A percentile compares a stretch with the other conserved stretches of the same genome.
phyloP scores from a whole-genome alignment of 2,329 filamentous ascomycete species.

The Curvularia lunata region DNA sequence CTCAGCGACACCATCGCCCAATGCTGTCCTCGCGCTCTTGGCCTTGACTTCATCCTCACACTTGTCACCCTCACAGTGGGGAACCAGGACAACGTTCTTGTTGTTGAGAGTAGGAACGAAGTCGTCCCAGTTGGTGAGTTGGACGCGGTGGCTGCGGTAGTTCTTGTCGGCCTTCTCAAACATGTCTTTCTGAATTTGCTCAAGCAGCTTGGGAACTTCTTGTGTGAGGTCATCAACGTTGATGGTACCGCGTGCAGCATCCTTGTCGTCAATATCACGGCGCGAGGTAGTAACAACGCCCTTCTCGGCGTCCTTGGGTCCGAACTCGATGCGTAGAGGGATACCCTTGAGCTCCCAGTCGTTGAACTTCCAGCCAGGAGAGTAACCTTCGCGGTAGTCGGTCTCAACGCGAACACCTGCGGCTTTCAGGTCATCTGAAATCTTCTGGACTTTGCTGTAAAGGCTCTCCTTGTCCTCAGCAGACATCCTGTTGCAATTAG shows the following conservation, averaged over 20 bases:
- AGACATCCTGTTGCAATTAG: conserved; percentile 45
- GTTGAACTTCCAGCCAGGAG: conserved; percentile 97
- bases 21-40: conserved; percentile 77
- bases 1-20: conserved; percentile 71
- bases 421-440: conserved; percentile 72
- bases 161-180: conserved; percentile 75
- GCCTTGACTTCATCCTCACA: conserved; percentile 98
- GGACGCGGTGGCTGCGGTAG: conserved; percentile 80
- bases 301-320: conserved; percentile 89
- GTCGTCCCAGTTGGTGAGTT: conserved; percentile 84
- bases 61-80: conserved; percentile 80
- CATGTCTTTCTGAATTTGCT: conserved; percentile 87
- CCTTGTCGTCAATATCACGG: conserved; percentile 83
- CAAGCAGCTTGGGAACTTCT: conserved; percentile 79
- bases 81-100: conserved; percentile 92
- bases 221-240: conserved; percentile 74
- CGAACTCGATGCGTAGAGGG: conserved; percentile 91
- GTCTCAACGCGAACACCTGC: conserved; percentile 78
- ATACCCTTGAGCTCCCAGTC: conserved; percentile 98
- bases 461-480: conserved; percentile 80
- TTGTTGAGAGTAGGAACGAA: conserved; percentile 88
- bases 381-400: conserved; percentile 86
- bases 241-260: conserved; percentile 64
- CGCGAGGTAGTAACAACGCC: conserved; percentile 84
- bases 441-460: conserved; percentile 74